Evolutionary conservation across 768 basidiomycete genomes (phyloP).

Genomic region (Chalciporus sphaerocephalus): DNA sequence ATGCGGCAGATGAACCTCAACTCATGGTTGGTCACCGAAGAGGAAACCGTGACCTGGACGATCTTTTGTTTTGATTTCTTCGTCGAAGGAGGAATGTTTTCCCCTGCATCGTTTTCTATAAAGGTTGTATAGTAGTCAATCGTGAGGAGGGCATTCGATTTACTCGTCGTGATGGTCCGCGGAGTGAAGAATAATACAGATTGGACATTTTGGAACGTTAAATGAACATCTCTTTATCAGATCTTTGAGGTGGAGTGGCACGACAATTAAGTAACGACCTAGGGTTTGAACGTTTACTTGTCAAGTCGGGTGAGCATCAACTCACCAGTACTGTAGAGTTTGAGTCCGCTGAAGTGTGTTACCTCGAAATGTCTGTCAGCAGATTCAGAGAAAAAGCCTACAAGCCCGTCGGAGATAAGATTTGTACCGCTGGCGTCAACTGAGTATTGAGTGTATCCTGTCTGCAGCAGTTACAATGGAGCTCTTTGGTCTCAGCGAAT

Average conservation of each 20-base stretch:
- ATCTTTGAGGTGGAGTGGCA: neutral
- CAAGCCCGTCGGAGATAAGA: neutral
- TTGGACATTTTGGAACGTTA: neutral
- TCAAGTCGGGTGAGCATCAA: neutral
- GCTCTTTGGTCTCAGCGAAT: slow-evolving; percentile 66
- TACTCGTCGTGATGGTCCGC: neutral
- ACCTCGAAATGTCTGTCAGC: neutral
- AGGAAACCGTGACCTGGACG: slow-evolving; percentile 53
- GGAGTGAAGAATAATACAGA: neutral
- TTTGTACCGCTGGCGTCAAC: slow-evolving; percentile 11
- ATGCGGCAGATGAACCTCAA: slow-evolving; percentile 67
- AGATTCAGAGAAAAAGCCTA: neutral
- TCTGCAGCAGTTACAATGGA: slow-evolving; percentile 26
- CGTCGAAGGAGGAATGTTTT: neutral
- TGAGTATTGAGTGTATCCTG: slow-evolving; percentile 29
- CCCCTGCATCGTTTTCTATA: neutral
- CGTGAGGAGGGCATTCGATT: neutral
- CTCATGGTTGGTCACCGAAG: slow-evolving; percentile 46
- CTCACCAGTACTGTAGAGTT: no score
- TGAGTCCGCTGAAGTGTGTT: neutral
- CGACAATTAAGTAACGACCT: neutral
- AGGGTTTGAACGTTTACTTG: no score
- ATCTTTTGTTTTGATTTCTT: slow-evolving; percentile 53
- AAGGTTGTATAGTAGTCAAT: slow-evolving; percentile 2
- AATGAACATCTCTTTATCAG: no score